Evolutionary conservation across 768 basidiomycete genomes (phyloP), one percentile per base, ranked within the genome.

Genomic region (Leccinum olivaceopallidum): DNA sequence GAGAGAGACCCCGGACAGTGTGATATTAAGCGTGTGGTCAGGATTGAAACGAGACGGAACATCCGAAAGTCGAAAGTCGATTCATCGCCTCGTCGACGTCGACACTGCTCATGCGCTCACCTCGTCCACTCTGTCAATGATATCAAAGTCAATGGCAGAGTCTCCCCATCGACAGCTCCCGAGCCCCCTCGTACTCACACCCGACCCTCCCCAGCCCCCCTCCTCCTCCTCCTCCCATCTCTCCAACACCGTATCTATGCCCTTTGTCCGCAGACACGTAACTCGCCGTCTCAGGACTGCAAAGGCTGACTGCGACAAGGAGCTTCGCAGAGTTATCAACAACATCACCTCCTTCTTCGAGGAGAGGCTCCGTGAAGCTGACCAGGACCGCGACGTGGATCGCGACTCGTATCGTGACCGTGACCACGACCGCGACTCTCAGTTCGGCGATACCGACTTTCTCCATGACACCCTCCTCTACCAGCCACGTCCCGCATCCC

Each of bases 271-370:
- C 62, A 86, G 94, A 58, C 95, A 98, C 79, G 93, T 98, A 69
- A 93, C 90, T 42, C 86, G 94, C 64, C 88, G 97, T 60, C 86
- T 98, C 75, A 90, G 88, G 78, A 90, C 89, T 4, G 95, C 96
- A 60, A 98, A 99, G 80, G 86, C 91, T 55, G 92, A 92, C 65
- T 99, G 96, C 81, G 94, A 99, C 84, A 92, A 91, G 80, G 94
- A 97, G 76, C 85, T 99, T 9, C 88, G 89, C 70, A 89, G 94
- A 71, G 91, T 98, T 71, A 94, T 95, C 61, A 89, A 92, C 76
- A 92, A 88, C 61, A 95, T 99, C 80, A 96, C 96, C 63, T 76
- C 86, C 42, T 98, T 94, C 77, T 96, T 97, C 67, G 96, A 99
- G 78, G 90, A 94, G 71, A 85, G 89, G 67, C 83, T 96, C 39